Evolutionary conservation across 371 early-diverging fungal species (phyloP), one percentile per base, ranked within the genome.

Genomic region (Dichotomocladium elegans): DNA sequence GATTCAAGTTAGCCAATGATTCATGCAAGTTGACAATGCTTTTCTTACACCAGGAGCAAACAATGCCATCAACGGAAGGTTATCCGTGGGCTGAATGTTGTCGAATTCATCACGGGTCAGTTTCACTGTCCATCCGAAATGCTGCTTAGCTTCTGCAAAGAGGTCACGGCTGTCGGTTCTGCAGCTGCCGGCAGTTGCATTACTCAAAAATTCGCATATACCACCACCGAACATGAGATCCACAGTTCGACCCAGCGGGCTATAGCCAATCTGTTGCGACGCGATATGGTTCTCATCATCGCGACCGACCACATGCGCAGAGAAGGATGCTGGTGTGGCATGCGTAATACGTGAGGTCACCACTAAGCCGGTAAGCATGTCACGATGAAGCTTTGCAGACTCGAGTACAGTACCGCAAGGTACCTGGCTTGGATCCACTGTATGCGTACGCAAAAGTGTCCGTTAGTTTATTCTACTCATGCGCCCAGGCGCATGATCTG

Each of bases 211-310:
- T 55, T 86, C 85, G 70, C 98, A 95, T 3, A 57, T 54, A 9
- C 98, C 98, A 26, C 96, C 96, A 24, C 95, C 96, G 68, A 96
- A 81, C 85, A 94, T 83, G 51, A 96, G 57, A 70, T 97, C 96
- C 7, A 91, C 86, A 19, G 79, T 78, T 2, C 91, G 82, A 2
- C 91, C 91, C 11, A 95, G 71, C 10, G 88, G 77, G 65, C 85
- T 83, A 55, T 90, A 70, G 35, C 96, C 96, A 27, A 95, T 83
- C 65, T 94, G 89, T 37, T 95, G 91, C 44, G 76, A 69, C n/a
- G 96, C 95, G 68, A 97, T 97, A 24, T 77, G 68, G 35, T 85
- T 70, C 69, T 95, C 89, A 75, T 82, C 74, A 42, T 87, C 83
- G 15, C 96, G 82, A 62, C 79, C 60, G 14, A 63, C 62, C 8